These are phyloP conservation scores for Arthrinium phaeospermum DNA, from an alignment of 2,329 filamentous ascomycete species.

Conservation along the genomic window DNA sequence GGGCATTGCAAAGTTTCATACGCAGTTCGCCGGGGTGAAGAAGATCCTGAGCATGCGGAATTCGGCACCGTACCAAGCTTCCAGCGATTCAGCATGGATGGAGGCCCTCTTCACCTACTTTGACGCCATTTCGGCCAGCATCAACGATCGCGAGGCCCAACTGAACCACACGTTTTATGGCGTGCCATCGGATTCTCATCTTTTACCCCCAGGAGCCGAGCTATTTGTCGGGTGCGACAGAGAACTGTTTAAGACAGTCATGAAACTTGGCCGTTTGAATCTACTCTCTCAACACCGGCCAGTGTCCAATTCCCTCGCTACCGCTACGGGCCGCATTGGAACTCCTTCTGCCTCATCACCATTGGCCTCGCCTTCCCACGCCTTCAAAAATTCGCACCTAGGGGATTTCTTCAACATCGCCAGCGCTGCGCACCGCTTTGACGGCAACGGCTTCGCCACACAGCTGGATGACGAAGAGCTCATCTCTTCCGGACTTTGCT, in stretches of 20 bases:
- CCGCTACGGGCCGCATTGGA: conserved; percentile 33
- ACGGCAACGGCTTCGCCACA: conserved; percentile 70
- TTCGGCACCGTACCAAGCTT: conserved; percentile 54
- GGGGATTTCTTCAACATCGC: conserved; percentile 59
- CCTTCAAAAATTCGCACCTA: conserved; percentile 48
- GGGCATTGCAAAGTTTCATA: conserved; percentile 90
- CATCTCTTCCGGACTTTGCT: conserved; percentile 46
- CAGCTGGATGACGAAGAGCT: conserved; percentile 62
- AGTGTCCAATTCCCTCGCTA: conserved; percentile 49
- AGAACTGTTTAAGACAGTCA: conserved; percentile 84
- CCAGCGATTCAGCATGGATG: conserved; percentile 83
- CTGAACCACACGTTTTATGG: conserved; percentile 72
- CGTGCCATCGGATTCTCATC: conserved; percentile 51
- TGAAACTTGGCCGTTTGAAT: conserved; percentile 83
- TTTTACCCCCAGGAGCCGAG: conserved; percentile 70
- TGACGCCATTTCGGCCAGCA: conserved; percentile 88
- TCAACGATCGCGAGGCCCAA: conserved; percentile 90
- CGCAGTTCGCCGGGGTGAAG: conserved; percentile 90
- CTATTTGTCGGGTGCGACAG: conserved; percentile 89
- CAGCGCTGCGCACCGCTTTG: conserved; percentile 58
- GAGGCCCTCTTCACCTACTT: conserved; percentile 94
- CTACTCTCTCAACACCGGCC: conserved; percentile 75
- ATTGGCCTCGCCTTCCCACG: conserved; percentile 48
- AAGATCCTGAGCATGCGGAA: conserved; percentile 83
- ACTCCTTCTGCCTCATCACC: conserved; percentile 46